Base-by-base conservation (phyloP, 2,329 filamentous ascomycete genomes). In the Fusarium coicis region DNA sequence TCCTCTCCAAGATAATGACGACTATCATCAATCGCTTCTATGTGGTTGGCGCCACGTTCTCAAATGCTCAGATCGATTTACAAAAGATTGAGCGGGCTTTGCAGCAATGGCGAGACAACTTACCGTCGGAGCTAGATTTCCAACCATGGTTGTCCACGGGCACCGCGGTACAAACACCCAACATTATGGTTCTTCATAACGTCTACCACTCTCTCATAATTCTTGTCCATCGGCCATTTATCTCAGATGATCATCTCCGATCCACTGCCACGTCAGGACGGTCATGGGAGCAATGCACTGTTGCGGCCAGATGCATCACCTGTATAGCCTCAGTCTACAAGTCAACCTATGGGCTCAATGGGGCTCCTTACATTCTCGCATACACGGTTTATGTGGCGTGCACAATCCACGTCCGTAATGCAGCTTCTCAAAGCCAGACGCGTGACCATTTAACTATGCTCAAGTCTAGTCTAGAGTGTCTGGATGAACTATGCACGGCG, bases 21-120 rank as follows among this genome's bases (percentile, higher is more conserved):
- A 67, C 23, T 0, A 67, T 67, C 2, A 67, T 67, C 12, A 67
- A 67, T 16, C 63, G 63, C 5, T 67, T 67, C 3, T 67, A 67
- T 3, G 63, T 67, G 2, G 65, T 67, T 2, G 65, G 65, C 0
- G 65, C 65, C 8, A 67, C 53, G 1, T 67, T 67, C 4, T 67
- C 63, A 4, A 67, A 61, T 11, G 46, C 65, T 5, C 65, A 67
- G 4, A 16, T 11, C 4, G 39, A 56, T 18, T 40, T 67, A 5
- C 15, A n/a, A n/a, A 61, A 61, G 28, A 61, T 67, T 21, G 65
- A 67, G 10, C 46, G 46, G 15, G 63, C 63, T 2, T 30, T 67
- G 5, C 46, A 61, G 9, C 42, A 53, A 6, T 67, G 65, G 65
- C 34, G 63, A 2, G 36, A 67, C 6, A 66, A 43, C 2, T 5